A percentile compares a stretch with the other conserved stretches of the same genome.
Conservation (phyloP, 495 filamentous ascomycete species). For the Podospora comata region DNA sequence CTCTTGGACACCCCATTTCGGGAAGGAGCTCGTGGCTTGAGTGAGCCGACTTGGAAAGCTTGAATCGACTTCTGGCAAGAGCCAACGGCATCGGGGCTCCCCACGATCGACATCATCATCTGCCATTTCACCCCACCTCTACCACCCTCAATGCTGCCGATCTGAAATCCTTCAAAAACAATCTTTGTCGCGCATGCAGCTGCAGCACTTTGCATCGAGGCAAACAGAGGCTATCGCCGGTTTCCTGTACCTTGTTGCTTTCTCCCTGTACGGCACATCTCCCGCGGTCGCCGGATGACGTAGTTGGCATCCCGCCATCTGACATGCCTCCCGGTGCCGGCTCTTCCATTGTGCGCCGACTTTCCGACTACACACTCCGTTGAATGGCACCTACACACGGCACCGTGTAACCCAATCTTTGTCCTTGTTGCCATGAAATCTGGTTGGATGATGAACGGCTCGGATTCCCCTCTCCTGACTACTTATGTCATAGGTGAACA, state of each 20-base stretch:
- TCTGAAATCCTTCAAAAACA: not conserved
- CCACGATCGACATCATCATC: constrained; percentile 3
- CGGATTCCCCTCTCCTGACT: not conserved
- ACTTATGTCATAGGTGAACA: not conserved
- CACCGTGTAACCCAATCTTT: not conserved
- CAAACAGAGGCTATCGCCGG: not conserved
- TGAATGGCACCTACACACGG: not conserved
- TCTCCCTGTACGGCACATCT: not conserved
- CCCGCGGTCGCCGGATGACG: not conserved
- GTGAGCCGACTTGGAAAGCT: not conserved
- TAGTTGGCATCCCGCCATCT: not conserved
- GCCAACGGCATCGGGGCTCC: not conserved
- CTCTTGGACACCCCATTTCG: not conserved
- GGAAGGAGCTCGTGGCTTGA: not conserved
- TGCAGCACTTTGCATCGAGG: not conserved
- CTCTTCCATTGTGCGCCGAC: not conserved
- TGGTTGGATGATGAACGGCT: not conserved
- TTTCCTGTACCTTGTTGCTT: not conserved
- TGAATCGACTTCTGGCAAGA: not conserved
- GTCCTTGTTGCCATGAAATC: not conserved
- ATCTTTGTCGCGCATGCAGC: not conserved
- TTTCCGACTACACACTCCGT: not conserved
- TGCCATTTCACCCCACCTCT: not conserved
- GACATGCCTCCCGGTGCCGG: not conserved
- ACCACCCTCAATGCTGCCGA: not conserved